These are phyloP conservation scores for Endocalyx cinctus DNA, from an alignment of 2,329 filamentous ascomycete species.

Conservation along the genomic window DNA sequence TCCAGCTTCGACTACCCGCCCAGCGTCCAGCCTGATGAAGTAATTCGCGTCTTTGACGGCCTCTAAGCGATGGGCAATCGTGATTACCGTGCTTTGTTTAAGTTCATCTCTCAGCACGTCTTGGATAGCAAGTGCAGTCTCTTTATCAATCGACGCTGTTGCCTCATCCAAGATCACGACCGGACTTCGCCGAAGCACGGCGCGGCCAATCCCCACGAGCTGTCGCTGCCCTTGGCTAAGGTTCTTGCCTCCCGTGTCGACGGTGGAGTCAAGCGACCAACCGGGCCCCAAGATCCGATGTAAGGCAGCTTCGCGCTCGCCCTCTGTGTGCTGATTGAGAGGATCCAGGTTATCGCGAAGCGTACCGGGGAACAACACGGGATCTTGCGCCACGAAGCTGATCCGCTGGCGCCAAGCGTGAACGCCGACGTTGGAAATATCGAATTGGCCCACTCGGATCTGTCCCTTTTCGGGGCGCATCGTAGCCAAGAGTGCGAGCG, in stretches of 20 bases:
- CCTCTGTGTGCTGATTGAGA: slow-evolving; percentile 51
- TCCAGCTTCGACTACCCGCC: slow-evolving; percentile 45
- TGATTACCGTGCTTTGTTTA: slow-evolving; percentile 54
- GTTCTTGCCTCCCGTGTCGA: slow-evolving; percentile 58
- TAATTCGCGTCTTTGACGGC: slow-evolving; percentile 57
- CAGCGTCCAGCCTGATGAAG: slow-evolving; percentile 48
- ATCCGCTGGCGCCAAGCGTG: slow-evolving; percentile 52
- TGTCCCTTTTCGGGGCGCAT: slow-evolving; percentile 45
- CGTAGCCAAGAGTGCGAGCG: slow-evolving; percentile 54
- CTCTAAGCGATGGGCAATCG: slow-evolving; percentile 61
- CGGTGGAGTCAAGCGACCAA: slow-evolving; percentile 44
- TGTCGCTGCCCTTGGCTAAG: slow-evolving; percentile 60
- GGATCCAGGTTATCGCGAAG: slow-evolving; percentile 66
- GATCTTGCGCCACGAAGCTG: slow-evolving; percentile 61
- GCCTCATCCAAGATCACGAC: slow-evolving; percentile 62
- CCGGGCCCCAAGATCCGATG: slow-evolving; percentile 52
- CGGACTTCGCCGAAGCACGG: slow-evolving; percentile 55
- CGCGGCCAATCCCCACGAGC: slow-evolving; percentile 55
- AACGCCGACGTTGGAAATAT: slow-evolving; percentile 50
- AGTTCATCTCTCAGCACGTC: slow-evolving; percentile 52
- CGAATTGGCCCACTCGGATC: slow-evolving; percentile 50
- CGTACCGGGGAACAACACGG: slow-evolving; percentile 55
- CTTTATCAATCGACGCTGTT: slow-evolving; percentile 58
- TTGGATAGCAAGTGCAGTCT: slow-evolving; percentile 55
- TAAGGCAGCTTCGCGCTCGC: slow-evolving; percentile 47